phyloP scores from a whole-genome alignment of 306 rosid species.

The Cyamopsis tetragonoloba region DNA sequence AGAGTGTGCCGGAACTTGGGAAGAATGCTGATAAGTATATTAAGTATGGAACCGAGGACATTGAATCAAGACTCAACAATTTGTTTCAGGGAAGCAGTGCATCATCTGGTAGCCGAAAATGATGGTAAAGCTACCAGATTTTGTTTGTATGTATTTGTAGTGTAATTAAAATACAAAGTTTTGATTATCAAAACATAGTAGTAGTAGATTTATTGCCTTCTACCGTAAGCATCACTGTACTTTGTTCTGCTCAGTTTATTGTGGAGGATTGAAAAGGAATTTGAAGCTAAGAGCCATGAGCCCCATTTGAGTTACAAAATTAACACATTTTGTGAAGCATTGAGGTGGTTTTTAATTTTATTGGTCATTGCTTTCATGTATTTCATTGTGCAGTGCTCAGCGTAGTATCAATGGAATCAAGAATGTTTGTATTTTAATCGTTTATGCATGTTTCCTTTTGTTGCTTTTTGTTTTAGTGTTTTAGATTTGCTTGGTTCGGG shows the following conservation, averaged over 20 bases:
- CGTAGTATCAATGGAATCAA: not conserved
- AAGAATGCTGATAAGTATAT: conserved; percentile 57
- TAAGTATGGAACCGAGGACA: conserved; percentile 48
- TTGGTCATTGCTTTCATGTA: not conserved
- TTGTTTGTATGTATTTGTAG: conserved; percentile 36
- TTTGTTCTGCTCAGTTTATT: not conserved
- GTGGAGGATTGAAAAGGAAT: not conserved
- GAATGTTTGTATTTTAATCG: not conserved
- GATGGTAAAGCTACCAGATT: conserved; percentile 29
- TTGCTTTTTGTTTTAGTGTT: not conserved
- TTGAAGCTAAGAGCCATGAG: not conserved
- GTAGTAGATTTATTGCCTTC: conserved; percentile 26
- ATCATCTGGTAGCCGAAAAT: conserved; percentile 57
- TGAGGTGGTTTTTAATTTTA: not conserved
- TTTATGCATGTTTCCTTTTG: not conserved
- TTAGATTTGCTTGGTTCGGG: not conserved
- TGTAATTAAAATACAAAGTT: conserved; percentile 32
- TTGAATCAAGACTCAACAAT: conserved; percentile 51
- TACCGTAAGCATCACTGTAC: conserved; percentile 17
- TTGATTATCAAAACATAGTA: conserved; percentile 20
- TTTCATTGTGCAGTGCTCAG: not conserved
- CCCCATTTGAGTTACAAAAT: not conserved
- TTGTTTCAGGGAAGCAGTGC: conserved; percentile 61
- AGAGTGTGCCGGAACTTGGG: conserved; percentile 49
- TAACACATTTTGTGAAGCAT: not conserved